Base-by-base conservation (phyloP, 805 yeast species). In the Ogataea ramenticola region DNA sequence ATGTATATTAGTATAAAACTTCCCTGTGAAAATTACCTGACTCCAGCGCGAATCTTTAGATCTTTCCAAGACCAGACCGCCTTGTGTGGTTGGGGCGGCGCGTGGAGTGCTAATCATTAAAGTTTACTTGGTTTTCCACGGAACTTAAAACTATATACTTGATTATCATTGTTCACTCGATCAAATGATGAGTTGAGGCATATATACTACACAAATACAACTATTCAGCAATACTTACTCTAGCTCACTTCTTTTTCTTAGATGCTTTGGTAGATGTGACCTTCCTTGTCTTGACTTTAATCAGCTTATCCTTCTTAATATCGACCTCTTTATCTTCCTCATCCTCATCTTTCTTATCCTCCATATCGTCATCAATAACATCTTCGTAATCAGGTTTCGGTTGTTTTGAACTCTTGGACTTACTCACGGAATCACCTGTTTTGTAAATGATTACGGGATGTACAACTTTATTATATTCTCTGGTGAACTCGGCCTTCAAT, bases 361-460 rank as follows among this genome's bases (percentile, higher is more conserved):
- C 58, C 30, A 50, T 57, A 44, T 77, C 81, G 45, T 79, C 87
- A 22, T 75, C 80, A 35, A 83, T 72, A 2, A 82, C 88, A 47
- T 82, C 91, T 36, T 83, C 95, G 41, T 70, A 69, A 54, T 82
- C 90, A 3, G 88, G 89, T 39, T 55, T 55, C 20, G 59, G 50
- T 12, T 50, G 56, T 17, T 44, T 46, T 16, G 43, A 55, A 19
- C 62, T 55, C 5, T 65, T 61, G 11, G 35, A 19, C 44, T 63
- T 67, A 3, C 71, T 66, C 6, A 81, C 75, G 9, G 82, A 73
- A 39, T 74, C 72, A 14, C 89, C 91, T 0, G 89, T 79, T 57
- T 76, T 78, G 70, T 81, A 81, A 51, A 86, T 87, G 2, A 95
- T 88, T 1, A 83, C 79, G 2, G 98, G 98, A 65, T 93, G 99